Percentiles rank a stretch among this genome's conserved stretches.
Evolutionary conservation across 2,329 filamentous ascomycete species (phyloP).

Genomic region (Sclerotinia borealis): DNA sequence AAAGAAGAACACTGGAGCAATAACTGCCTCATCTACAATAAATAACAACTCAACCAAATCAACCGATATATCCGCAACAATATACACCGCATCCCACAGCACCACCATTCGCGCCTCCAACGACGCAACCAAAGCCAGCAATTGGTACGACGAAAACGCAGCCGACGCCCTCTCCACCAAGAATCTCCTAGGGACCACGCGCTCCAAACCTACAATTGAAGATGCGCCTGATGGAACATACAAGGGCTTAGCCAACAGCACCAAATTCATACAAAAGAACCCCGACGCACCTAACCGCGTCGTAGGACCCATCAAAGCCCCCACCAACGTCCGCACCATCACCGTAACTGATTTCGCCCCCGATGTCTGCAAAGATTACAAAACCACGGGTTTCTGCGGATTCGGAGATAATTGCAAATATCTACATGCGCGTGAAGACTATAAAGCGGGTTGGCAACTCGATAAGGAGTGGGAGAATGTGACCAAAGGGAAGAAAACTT

Average conservation of each 20-base stretch:
- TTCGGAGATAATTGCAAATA: constrained; percentile 63
- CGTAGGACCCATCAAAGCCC: constrained; percentile 81
- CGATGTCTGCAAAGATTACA: constrained; percentile 94
- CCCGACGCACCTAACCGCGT: constrained; percentile 62
- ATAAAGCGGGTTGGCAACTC: constrained; percentile 91
- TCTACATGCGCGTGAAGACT: constrained; percentile 68
- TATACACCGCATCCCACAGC: constrained; percentile 55
- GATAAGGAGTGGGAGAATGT: constrained; percentile 90
- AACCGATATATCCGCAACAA: constrained; percentile 44
- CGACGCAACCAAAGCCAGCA: constrained; percentile 82
- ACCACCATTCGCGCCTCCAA: constrained; percentile 61
- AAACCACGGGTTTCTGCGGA: constrained; percentile 58
- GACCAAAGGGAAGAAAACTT: constrained; percentile 62
- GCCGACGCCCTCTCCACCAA: constrained; percentile 36
- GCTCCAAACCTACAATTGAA: constrained; percentile 32
- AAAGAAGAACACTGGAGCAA: constrained; percentile 59
- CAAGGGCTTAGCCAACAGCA: constrained; percentile 68
- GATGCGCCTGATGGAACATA: constrained; percentile 58
- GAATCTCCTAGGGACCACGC: constrained; percentile 54
- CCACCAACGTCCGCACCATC: constrained; percentile 84
- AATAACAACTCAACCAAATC: constrained; percentile 35
- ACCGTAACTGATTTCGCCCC: constrained; percentile 87
- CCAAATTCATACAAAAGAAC: constrained; percentile 70
- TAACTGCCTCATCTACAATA: constrained; percentile 57
- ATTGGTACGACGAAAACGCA: constrained; percentile 81